Percentiles rank a stretch among this genome's conserved stretches.
Evolutionary conservation across 768 basidiomycete genomes (phyloP).

Genomic region (Lactarius akahatsu): DNA sequence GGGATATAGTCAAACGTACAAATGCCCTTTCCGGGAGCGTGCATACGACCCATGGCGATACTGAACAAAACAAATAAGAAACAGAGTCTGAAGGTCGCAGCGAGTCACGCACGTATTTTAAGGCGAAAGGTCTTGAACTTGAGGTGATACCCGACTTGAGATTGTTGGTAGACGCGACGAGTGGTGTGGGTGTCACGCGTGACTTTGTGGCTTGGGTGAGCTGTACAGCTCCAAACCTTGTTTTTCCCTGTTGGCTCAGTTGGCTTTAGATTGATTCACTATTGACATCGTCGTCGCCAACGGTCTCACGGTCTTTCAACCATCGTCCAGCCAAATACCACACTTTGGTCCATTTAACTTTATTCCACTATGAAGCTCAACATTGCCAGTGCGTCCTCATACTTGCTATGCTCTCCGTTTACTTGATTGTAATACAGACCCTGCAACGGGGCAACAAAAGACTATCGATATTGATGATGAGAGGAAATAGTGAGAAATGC

Average conservation of each 20-base stretch:
- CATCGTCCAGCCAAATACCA: conserved; percentile 34
- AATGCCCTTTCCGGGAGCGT: conserved; percentile 99
- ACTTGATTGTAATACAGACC: conserved; percentile 52
- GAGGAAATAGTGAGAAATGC: conserved; percentile 62
- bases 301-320: conserved; percentile 40
- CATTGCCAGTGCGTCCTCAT: conserved; percentile 77
- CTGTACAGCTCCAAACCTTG: conserved; percentile 68
- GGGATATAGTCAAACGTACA: conserved; percentile 50
- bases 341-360: conserved; percentile 1
- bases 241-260: conserved; percentile 36
- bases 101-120: conserved; percentile 39
- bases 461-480: conserved; percentile 93
- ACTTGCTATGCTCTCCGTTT: background rate
- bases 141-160: conserved; percentile 12
- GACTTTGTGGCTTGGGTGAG: conserved; percentile 38
- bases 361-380: conserved; percentile 87
- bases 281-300: conserved; percentile 44
- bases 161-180: conserved; percentile 36
- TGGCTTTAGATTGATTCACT: conserved; percentile 30
- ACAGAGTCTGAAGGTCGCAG: conserved; percentile 23
- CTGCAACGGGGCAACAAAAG: conserved; percentile 97
- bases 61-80: conserved; percentile 25
- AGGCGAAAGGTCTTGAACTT: conserved; percentile 45
- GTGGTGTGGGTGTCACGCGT: conserved; percentile 36
- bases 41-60: conserved; percentile 90